Evolutionary conservation across 192 early-diverging fungal species (phyloP).

Genomic region (Podila minutissima): DNA sequence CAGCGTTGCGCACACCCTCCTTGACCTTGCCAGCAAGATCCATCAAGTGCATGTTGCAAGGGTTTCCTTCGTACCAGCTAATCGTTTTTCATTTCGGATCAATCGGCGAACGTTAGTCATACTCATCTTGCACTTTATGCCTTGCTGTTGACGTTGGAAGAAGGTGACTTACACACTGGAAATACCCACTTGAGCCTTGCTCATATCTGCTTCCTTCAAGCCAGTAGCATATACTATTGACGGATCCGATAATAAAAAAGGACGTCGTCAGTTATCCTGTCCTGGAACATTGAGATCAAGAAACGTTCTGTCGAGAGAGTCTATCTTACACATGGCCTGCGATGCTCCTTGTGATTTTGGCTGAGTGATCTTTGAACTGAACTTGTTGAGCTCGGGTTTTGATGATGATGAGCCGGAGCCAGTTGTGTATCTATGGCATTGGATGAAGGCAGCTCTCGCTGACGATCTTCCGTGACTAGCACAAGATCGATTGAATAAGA

Average conservation of each 20-base stretch:
- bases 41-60: conserved; percentile 99
- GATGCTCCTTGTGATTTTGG: conserved; percentile 94
- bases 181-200: conserved; percentile 95
- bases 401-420: conserved; percentile 24
- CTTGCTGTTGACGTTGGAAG: background rate
- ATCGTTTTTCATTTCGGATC: background rate
- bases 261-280: background rate
- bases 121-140: background rate
- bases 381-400: conserved; percentile 76
- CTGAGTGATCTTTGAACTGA: conserved; percentile 90
- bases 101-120: background rate
- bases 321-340: conserved; percentile 92
- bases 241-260: background rate
- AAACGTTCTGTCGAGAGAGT: background rate
- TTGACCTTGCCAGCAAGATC: conserved; percentile 92
- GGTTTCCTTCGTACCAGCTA: conserved; percentile 98
- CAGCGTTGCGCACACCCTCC: conserved; percentile 88
- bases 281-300: background rate
- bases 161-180: conserved; percentile 80
- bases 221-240: conserved; percentile 92
- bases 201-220: conserved; percentile 82
- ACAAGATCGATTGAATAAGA: background rate
- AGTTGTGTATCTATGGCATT: conserved; percentile 45
- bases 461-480: conserved; percentile 19
- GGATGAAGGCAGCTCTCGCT: conserved; percentile 29